Evolutionary conservation across 2,329 filamentous ascomycete species (phyloP), one percentile per base, ranked within the genome.

Genomic region (Rhynchosporium secalis): DNA sequence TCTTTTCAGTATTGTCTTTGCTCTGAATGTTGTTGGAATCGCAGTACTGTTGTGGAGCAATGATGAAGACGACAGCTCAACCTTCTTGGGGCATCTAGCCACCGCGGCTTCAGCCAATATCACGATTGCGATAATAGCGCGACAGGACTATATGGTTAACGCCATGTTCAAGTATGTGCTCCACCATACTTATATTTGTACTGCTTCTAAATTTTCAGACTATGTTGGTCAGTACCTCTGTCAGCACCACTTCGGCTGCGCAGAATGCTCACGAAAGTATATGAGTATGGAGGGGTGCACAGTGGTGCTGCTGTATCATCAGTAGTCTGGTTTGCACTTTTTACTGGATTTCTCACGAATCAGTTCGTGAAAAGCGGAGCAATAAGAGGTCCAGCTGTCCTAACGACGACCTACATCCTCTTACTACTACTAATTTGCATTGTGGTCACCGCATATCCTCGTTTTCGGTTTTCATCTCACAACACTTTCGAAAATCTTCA

Each of bases 401-500:
- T 69, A 1, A 56, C 58, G 4, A 49, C 65, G 33, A 58, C 60
- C 1, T 69, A 66, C 26, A 48, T 65, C 3, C 60, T 83, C 58
- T 72, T 84, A 45, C 64, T 72, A 3, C 69, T 83, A 49, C 74
- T 86, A 56, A 47, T 80, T 31, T 67, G 72, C 28, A 79, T 85
- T 48, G 75, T 81, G 55, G 67, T 76, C 45, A 78, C 80, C 41
- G 81, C 83, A 0, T 76, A 82, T 66, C 83, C 83, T 20, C 71
- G 64, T 4, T 75, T 86, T 58, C 81, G 83, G 3, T 72, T 75
- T 60, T 76, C 74, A 55, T 75, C 74, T 48, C 84, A 86, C 72
- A 80, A 86, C 69, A 75, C 76, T 52, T 86, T 85, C 72, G 83
- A 86, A 71, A 71, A 78, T 41, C 76, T 78, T 38, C 83, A 86